Evolutionary conservation across 73 alveolate species (phyloP), one percentile per base, ranked within the genome.

Genomic region (Uronychia binucleata): DNA sequence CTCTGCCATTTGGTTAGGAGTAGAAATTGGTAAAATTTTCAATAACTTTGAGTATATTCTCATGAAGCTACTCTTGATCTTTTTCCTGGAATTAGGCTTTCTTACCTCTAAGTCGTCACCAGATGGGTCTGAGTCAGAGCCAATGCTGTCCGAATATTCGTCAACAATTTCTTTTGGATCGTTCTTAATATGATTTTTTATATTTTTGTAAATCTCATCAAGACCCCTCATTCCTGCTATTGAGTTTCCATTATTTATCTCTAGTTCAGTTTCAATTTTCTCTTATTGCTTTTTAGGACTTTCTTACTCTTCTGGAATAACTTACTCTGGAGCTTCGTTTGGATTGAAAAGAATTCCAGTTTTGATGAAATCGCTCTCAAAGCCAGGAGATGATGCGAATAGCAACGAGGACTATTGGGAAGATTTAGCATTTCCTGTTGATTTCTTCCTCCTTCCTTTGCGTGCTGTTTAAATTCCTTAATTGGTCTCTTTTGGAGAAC

Each of bases 31-130:
- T 28, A 32, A 75, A 75, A 30, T 75, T 75, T 28, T 75, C 81
- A 35, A 75, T 28, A 1, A 75, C 81, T 30, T 75, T 58, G 30
- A 75, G 81, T 28, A 75, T 75, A 75, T 75, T 75, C 19, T 30
- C 81, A 8, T 75, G 29, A 8, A 75, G 32, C 81, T 58, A 75
- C 32, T 30, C 27, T 58, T 75, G 1, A 28, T 75, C 81, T 30
- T 75, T 30, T 30, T 75, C 81, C n/a, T 75, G 19, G 19, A 46
- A 5, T 19, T 46, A 11, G 5, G 19, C 67, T 46, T 46, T 46
- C 67, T 46, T 81, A 81, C 88, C 30, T 46, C 30, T 11, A 85
- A 29, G 31, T 75, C 81, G 29, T 75, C 81, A 28, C 31, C 81
- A 28, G 59, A 28, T 1, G 81, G 81, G 31, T 75, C 81, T 28